Base-by-base conservation (phyloP, 139 green algal genomes). In the Closterium sp. region DNA sequence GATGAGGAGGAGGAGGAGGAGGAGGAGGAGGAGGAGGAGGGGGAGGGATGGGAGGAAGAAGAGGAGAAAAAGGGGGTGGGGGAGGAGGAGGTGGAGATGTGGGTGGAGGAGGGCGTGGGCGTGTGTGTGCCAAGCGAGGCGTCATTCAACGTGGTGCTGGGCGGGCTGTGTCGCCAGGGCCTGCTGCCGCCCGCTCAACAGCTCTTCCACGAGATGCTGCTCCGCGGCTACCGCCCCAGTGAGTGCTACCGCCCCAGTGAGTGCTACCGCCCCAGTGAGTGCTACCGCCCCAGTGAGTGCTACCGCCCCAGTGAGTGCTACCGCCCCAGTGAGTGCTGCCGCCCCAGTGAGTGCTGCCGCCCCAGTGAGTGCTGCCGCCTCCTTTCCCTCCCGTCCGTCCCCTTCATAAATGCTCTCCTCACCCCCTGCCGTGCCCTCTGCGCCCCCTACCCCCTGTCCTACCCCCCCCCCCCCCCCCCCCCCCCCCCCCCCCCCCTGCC, bases 141-240 rank as follows among this genome's bases (percentile, higher is more conserved):
- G 0, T 88, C 30, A 19, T 91, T 73, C 88, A 91, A 85, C 45
- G 30, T 91, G 0, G 28, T 91, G 29, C 29, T 91, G 88, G 45
- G 28, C 29, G 88, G 19, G 10, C 31, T 89, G 13, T 30, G 29
- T 24, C 17, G 62, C 5, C 17, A 22, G 62, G 62, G 62, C 62
- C 62, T 27, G 62, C 62, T 79, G 62, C 62, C 17, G 62, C 62
- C 17, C 17, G 62, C 62, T 27, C 13, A 79, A 24, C 13, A 79
- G 17, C 62, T 79, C 17, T 79, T 79, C 17, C 62, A 79, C 9
- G 62, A 79, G 62, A 79, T 79, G 62, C 62, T 79, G 10, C 17
- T 0, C 17, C 62, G 62, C 17, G 62, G 62, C 17, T 79, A 79
- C 62, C 62, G 62, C 62, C 62, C 62, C 62, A 79, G 62, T 79